Base-by-base conservation (phyloP, 1,139 yeast genomes). In the Suhomyces choctaworum region DNA sequence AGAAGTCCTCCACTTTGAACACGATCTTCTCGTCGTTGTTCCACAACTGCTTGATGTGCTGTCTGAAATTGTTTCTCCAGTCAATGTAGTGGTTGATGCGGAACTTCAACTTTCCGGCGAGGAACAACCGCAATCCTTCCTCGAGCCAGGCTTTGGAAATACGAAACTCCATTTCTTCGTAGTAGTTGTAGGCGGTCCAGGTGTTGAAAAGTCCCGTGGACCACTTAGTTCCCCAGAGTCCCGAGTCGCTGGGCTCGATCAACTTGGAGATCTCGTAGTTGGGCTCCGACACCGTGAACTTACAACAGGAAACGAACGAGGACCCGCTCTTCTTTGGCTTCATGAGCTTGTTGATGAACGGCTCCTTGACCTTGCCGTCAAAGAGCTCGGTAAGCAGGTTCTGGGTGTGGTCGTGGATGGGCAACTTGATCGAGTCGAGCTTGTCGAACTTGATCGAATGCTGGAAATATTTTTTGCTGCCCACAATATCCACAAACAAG, bases 1-100 rank as follows among this genome's bases (percentile, higher is more conserved):
- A 70, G 37, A 68, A 69, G 25, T 63, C 64, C 39, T 70, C 76
- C 12, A 70, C 50, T 45, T 59, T 52, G 23, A 70, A 58, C 10
- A 70, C 52, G 5, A 65, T 44, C 46, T 64, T 64, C 7, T 62
- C 64, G 39, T 70, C 76, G n/a, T 48, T 50, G 14, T 41, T 52
- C 29, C 54, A 54, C 39, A 70, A 47, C 11, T 44, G 41, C 14
- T 51, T 54, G 22, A 66, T 52, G 29, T 50, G 46, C 12, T 50
- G 40, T 33, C 57, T 58, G 45, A 58, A 64, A 29, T 60, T 54
- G 29, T 57, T 54, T 43, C 73, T 53, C 76, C 76, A 70, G 45
- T 70, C 76, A 11, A 52, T 35, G 28, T 49, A 54, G 12, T 49
- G 51, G 41, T 64, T 69, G 25, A 69, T 48, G 26, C 51, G 51